Percentiles rank a stretch among this genome's conserved stretches.
Conservation (phyloP, 495 filamentous ascomycete genomes). For the Daldinia bambusicola region DNA sequence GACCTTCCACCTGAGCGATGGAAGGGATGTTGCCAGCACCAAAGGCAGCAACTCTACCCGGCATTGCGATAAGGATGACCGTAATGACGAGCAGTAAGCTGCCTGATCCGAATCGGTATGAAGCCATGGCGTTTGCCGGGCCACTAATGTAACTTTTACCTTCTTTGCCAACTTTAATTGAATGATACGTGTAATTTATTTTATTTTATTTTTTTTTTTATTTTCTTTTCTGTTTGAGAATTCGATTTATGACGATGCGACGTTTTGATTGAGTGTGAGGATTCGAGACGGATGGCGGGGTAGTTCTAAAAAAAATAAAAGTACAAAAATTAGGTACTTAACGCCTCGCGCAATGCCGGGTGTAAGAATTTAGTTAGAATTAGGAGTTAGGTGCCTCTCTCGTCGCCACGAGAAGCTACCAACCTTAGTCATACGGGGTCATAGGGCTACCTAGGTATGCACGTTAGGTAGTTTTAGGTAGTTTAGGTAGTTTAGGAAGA, state of each 20-base stretch:
- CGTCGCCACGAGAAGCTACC: no score
- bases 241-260: not conserved
- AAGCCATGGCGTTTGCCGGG: constrained; percentile 50
- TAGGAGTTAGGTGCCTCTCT: no score
- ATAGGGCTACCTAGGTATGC: no score
- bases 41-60: constrained; percentile 76
- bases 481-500: no score
- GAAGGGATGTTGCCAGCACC: constrained; percentile 96
- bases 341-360: not conserved
- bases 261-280: not conserved
- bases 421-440: no score
- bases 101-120: constrained; percentile 52
- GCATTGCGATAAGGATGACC: constrained; percentile 69
- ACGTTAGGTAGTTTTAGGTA: no score
- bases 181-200: no score
- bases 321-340: not conserved
- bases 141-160: not conserved
- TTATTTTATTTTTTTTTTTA: no score
- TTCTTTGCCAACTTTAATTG: not conserved
- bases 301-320: not conserved
- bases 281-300: not conserved
- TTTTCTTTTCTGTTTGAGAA: not conserved
- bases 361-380: constrained; percentile 3
- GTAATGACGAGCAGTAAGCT: constrained; percentile 59
- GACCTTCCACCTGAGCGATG: constrained; percentile 90